A percentile compares a stretch with the other conserved stretches of the same genome.
Conservation (phyloP, 2,329 filamentous ascomycete genomes). For the Blumeriella jaapii region DNA sequence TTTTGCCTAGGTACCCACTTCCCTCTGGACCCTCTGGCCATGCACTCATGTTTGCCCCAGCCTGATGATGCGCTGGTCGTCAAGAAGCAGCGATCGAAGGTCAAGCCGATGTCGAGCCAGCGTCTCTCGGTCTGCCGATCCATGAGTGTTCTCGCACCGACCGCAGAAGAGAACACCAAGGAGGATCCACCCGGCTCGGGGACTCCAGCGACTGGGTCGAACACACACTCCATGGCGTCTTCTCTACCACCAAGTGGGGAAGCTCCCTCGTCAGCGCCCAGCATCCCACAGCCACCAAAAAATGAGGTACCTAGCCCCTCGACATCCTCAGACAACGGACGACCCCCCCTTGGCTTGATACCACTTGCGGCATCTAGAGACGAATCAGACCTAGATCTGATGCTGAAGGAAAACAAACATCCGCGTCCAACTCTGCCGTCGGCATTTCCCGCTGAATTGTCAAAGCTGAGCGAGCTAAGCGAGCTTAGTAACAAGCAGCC, state of each 20-base stretch:
- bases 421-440: neutral
- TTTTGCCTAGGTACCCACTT: slow-evolving; percentile 3
- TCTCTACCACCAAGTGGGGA: neutral
- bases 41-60: neutral
- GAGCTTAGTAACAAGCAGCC: slow-evolving; percentile 1
- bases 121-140: slow-evolving; percentile 15
- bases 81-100: slow-evolving; percentile 20
- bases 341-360: slow-evolving; percentile 1
- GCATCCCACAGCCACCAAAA: neutral
- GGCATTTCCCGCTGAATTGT: neutral
- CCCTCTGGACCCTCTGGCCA: neutral
- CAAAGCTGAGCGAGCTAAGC: neutral
- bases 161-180: slow-evolving; percentile 15
- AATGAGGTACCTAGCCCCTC: slow-evolving; percentile 1
- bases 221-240: neutral
- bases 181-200: slow-evolving; percentile 1
- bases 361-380: neutral
- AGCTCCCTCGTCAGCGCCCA: neutral
- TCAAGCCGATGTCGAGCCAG: slow-evolving; percentile 15
- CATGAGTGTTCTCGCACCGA: slow-evolving; percentile 19
- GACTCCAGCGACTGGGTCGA: neutral
- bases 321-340: slow-evolving; percentile 2
- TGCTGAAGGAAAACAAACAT: slow-evolving; percentile 3
- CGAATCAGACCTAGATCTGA: neutral
- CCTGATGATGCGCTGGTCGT: slow-evolving; percentile 14